These are phyloP conservation scores for Pseudogymnoascus sp. DNA, from an alignment of 2,329 filamentous ascomycete genomes.

Conservation along the genomic window DNA sequence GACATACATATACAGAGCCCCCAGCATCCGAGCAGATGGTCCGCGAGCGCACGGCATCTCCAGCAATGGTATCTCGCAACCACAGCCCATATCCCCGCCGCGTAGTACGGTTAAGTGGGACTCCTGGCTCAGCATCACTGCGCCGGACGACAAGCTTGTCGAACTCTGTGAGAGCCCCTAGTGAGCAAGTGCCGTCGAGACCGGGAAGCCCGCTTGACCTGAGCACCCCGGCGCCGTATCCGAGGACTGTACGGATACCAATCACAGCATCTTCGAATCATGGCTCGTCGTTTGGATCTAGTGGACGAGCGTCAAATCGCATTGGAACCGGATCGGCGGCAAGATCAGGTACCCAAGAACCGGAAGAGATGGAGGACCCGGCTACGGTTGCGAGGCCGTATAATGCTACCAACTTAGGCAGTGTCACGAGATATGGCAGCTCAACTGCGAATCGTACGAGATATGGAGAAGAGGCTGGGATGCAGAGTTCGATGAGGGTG, in stretches of 20 bases:
- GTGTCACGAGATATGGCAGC: slow-evolving; percentile 43
- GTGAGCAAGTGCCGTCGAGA: slow-evolving; percentile 10
- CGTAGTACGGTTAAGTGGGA: slow-evolving; percentile 28
- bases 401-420: slow-evolving; percentile 42
- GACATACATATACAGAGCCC: neutral
- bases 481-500: slow-evolving; percentile 68
- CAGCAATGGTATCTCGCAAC: neutral
- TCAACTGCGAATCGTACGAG: slow-evolving; percentile 44
- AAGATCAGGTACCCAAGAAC: slow-evolving; percentile 19
- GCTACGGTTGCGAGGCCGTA: slow-evolving; percentile 44
- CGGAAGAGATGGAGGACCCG: slow-evolving; percentile 28
- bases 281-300: slow-evolving; percentile 24
- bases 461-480: slow-evolving; percentile 55
- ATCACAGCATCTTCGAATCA: slow-evolving; percentile 22
- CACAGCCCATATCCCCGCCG: slow-evolving; percentile 26
- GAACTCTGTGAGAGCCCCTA: slow-evolving; percentile 20
- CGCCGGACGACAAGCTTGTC: slow-evolving; percentile 25
- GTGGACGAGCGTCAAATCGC: slow-evolving; percentile 21
- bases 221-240: slow-evolving; percentile 27
- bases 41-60: neutral
- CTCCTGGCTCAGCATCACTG: slow-evolving; percentile 24
- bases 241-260: slow-evolving; percentile 26
- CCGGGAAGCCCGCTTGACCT: slow-evolving; percentile 23
- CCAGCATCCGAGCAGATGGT: neutral
- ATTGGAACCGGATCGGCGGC: slow-evolving; percentile 18